Conservation (phyloP, 352 stramenopile genomes). For the Pythium periplocum region DNA sequence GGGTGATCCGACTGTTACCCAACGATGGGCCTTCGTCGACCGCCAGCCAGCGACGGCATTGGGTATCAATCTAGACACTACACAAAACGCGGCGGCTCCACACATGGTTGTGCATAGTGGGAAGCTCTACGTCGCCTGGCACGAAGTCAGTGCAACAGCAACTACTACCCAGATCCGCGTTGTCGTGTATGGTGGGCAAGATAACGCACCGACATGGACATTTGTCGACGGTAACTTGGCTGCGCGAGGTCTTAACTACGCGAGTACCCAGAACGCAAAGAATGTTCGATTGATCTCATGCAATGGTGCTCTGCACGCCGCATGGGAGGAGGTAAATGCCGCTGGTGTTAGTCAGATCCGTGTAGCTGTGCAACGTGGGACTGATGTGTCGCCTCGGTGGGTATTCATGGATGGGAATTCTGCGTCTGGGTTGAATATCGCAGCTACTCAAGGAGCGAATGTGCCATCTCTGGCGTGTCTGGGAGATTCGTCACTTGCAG, state of each 20-base stretch:
- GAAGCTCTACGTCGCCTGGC: constrained; percentile 58
- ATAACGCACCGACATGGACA: constrained; percentile 32
- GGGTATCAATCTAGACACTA: constrained; percentile 46
- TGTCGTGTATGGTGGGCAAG: constrained; percentile 40
- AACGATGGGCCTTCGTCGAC: constrained; percentile 41
- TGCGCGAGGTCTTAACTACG: constrained; percentile 38
- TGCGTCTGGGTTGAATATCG: constrained; percentile 34
- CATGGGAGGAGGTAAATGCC: constrained; percentile 44
- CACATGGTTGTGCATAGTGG: constrained; percentile 22
- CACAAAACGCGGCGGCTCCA: constrained; percentile 27
- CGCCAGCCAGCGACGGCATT: constrained; percentile 8
- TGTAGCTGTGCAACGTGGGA: constrained; percentile 39
- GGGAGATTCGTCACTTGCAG: constrained; percentile 24
- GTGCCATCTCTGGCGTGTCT: constrained; percentile 36
- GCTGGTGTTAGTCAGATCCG: constrained; percentile 31
- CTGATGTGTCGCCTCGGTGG: constrained; percentile 33
- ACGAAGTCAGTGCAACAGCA: constrained; percentile 24
- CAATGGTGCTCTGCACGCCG: constrained; percentile 34
- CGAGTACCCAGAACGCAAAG: constrained; percentile 18
- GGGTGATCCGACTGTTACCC: constrained; percentile 14
- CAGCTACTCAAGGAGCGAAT: constrained; percentile 21
- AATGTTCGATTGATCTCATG: constrained; percentile 40
- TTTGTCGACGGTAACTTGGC: constrained; percentile 55
- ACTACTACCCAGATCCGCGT: constrained; percentile 41
- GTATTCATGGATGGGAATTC: constrained; percentile 46